These are phyloP conservation scores for Globisporangium nagaii DNA, from an alignment of 352 stramenopile species.

Conservation along the genomic window DNA sequence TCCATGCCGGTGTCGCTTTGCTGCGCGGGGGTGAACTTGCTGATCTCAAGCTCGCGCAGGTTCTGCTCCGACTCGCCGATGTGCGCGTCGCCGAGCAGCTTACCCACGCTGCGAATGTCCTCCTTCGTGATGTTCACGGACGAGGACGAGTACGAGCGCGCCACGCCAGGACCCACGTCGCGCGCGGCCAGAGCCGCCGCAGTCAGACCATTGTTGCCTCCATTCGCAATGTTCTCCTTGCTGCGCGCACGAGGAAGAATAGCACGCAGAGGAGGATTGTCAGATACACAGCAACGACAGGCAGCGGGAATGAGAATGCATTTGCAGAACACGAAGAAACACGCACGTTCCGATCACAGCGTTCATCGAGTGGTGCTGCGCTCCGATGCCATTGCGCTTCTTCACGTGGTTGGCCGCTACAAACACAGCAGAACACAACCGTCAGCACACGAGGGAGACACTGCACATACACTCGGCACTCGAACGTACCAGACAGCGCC, in stretches of 20 bases:
- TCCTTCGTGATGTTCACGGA: conserved; percentile 73
- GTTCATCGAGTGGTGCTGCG: conserved; percentile 77
- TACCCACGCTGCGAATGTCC: conserved; percentile 67
- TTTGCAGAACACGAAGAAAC: not conserved
- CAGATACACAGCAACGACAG: not conserved
- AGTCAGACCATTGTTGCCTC: conserved; percentile 18
- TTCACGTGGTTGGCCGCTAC: conserved; percentile 64
- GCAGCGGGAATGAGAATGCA: not conserved
- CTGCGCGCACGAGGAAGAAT: conserved; percentile 10
- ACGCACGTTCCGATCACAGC: conserved; percentile 35
- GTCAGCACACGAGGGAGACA: not conserved
- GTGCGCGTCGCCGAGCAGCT: conserved; percentile 67
- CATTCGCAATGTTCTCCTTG: conserved; percentile 35
- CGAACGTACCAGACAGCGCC: conserved; percentile 45
- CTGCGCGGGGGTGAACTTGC: conserved; percentile 32
- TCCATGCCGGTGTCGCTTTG: conserved; percentile 28
- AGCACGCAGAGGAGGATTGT: not conserved
- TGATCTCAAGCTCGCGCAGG: conserved; percentile 72
- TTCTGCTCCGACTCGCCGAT: conserved; percentile 79
- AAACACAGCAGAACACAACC: conserved; percentile 2
- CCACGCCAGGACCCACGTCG: conserved; percentile 19
- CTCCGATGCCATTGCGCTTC: conserved; percentile 51
- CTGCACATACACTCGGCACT: not conserved
- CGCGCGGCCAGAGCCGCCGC: conserved; percentile 24
- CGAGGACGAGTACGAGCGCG: conserved; percentile 61